phyloP scores from a whole-genome alignment of 768 basidiomycete genomes.

The Termitomyces sp. region DNA sequence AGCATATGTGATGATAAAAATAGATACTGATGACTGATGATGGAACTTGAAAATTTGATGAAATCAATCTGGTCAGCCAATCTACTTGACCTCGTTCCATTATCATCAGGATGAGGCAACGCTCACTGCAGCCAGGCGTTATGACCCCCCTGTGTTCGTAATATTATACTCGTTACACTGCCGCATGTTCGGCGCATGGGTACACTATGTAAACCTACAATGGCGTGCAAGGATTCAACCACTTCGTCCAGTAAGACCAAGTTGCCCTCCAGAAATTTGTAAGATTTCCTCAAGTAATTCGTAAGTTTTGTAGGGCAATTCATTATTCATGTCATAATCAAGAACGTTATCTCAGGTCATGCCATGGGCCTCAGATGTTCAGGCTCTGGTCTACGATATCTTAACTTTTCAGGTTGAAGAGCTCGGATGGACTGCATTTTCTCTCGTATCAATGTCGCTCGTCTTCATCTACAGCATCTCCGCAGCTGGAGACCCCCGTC shows the following conservation, averaged over 20 bases:
- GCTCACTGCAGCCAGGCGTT: not conserved
- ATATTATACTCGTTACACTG: not conserved
- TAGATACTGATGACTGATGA: too few relatives aligned
- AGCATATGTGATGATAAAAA: too few relatives aligned
- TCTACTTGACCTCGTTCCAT: not conserved
- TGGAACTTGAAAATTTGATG: too few relatives aligned
- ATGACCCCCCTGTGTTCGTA: not conserved
- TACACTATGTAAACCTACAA: not conserved
- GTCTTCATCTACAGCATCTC: conserved; percentile 16
- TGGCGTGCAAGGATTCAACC: not conserved
- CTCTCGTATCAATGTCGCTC: conserved; percentile 13
- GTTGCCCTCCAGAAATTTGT: too few relatives aligned
- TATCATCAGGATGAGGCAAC: not conserved
- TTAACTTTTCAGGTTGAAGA: conserved; percentile 14
- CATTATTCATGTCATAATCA: not conserved
- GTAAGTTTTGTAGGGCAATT: not conserved
- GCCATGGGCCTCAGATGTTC: not conserved
- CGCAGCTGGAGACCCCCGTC: conserved; percentile 8
- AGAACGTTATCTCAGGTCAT: not conserved
- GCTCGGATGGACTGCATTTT: conserved; percentile 15
- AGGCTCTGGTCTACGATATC: conserved; percentile 1
- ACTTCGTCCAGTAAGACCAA: not conserved
- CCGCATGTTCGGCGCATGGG: not conserved
- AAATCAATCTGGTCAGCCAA: too few relatives aligned
- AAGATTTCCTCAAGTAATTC: not conserved